phyloP scores from a whole-genome alignment of 78 protist species.

The Dictyostelium brefeldianum region DNA sequence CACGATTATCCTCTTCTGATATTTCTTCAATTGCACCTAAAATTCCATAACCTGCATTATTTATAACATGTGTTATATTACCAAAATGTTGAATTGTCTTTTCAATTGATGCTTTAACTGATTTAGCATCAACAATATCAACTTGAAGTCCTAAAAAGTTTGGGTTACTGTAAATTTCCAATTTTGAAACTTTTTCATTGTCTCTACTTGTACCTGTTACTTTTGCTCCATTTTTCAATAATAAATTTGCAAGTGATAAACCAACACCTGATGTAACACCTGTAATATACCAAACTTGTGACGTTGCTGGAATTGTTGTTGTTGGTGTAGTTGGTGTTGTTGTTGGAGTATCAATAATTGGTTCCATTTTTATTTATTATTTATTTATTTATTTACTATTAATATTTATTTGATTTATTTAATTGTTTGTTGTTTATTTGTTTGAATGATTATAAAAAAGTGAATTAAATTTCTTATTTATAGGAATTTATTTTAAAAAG shows the following conservation, averaged over 20 bases:
- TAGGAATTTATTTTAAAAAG: too few relatives aligned
- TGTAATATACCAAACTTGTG: background rate
- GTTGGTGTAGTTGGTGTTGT: too few relatives aligned
- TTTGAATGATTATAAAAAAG: background rate
- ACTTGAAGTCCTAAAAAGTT: constrained; percentile 14
- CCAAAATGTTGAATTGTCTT: constrained; percentile 21
- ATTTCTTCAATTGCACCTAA: constrained; percentile 6
- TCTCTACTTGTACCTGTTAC: background rate
- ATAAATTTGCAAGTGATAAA: background rate
- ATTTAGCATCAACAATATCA: background rate
- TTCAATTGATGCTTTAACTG: background rate
- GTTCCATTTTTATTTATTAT: background rate
- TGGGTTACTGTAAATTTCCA: background rate
- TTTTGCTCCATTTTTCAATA: background rate
- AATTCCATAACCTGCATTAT: constrained; percentile 2
- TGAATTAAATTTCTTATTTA: too few relatives aligned
- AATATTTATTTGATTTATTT: background rate
- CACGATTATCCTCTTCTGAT: background rate
- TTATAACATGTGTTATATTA: background rate
- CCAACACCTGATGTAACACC: constrained; percentile 3
- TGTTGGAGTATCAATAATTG: too few relatives aligned
- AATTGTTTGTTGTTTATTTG: background rate
- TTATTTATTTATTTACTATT: background rate
- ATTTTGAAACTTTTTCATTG: background rate
- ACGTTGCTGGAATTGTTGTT: too few relatives aligned